Evolutionary conservation across 2,329 filamentous ascomycete species (phyloP).

Genomic region (Pseudogymnoascus verrucosus): DNA sequence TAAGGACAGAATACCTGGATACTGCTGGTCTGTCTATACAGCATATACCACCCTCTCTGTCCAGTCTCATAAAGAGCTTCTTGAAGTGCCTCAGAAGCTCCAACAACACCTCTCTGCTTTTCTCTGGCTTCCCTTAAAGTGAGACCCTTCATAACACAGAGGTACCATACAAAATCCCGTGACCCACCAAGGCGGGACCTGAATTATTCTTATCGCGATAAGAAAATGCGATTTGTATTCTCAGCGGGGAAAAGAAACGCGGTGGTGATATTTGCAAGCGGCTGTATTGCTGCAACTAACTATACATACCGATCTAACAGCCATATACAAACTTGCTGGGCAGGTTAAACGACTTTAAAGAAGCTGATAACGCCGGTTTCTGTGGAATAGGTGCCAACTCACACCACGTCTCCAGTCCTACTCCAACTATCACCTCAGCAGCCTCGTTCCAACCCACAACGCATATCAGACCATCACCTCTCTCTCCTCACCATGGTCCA

Average conservation of each 20-base stretch:
- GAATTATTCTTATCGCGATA: constrained; percentile 3
- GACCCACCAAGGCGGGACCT: not conserved
- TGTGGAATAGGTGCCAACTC: not conserved
- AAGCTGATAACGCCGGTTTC: not conserved
- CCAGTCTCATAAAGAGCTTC: not conserved
- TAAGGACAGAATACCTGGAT: not conserved
- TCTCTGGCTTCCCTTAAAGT: not conserved
- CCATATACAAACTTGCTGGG: not conserved
- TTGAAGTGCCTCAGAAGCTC: not conserved
- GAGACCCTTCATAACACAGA: not conserved
- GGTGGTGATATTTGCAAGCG: not conserved
- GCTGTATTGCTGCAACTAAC: not conserved
- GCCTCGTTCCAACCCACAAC: not conserved
- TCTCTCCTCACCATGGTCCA: not conserved
- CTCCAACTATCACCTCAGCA: not conserved
- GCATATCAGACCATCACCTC: not conserved
- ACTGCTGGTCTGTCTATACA: not conserved
- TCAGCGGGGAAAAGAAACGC: not conserved
- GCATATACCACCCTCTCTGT: not conserved
- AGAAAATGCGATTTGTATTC: constrained; percentile 4
- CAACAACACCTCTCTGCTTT: not conserved
- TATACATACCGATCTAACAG: not conserved
- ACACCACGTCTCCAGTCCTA: not conserved
- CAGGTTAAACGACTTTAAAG: not conserved
- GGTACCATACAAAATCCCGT: not conserved